phyloP scores from a whole-genome alignment of 2,329 filamentous ascomycete species.

The Dactylellina leptospora region DNA sequence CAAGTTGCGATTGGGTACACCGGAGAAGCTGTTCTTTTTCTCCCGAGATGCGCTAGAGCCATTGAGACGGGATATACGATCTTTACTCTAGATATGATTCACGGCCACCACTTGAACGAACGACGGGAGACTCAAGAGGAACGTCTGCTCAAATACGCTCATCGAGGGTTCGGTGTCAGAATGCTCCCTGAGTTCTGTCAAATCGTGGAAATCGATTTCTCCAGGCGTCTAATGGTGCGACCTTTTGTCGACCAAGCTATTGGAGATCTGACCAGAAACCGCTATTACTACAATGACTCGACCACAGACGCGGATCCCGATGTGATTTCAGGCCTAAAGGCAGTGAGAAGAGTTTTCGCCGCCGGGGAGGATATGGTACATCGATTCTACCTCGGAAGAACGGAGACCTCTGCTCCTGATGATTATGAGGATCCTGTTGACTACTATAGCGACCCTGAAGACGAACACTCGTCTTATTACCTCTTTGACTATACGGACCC shows the following conservation, averaged over 20 bases:
- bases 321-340: slow-evolving; percentile 45
- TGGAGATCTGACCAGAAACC: background rate
- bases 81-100: slow-evolving; percentile 57
- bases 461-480: slow-evolving; percentile 5
- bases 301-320: background rate
- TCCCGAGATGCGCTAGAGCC: slow-evolving; percentile 58
- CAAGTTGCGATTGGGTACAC: slow-evolving; percentile 58
- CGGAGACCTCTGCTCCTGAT: slow-evolving; percentile 7
- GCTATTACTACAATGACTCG: background rate
- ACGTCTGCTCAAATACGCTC: slow-evolving; percentile 57
- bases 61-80: slow-evolving; percentile 57
- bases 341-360: slow-evolving; percentile 52
- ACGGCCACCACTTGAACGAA: slow-evolving; percentile 57
- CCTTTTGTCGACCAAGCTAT: slow-evolving; percentile 35
- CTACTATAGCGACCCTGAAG: slow-evolving; percentile 11
- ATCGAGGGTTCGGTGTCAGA: slow-evolving; percentile 57
- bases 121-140: slow-evolving; percentile 54
- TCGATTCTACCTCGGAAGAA: slow-evolving; percentile 50
- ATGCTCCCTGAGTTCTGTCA: slow-evolving; percentile 57
- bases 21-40: slow-evolving; percentile 57
- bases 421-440: slow-evolving; percentile 34
- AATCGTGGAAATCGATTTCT: slow-evolving; percentile 54
- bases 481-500: slow-evolving; percentile 24
- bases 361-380: slow-evolving; percentile 53
- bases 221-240: slow-evolving; percentile 1